Evolutionary conservation across 148 eudicot genomes (phyloP), one percentile per base, ranked within the genome.

Genomic region (Amaranthus cruentus): DNA sequence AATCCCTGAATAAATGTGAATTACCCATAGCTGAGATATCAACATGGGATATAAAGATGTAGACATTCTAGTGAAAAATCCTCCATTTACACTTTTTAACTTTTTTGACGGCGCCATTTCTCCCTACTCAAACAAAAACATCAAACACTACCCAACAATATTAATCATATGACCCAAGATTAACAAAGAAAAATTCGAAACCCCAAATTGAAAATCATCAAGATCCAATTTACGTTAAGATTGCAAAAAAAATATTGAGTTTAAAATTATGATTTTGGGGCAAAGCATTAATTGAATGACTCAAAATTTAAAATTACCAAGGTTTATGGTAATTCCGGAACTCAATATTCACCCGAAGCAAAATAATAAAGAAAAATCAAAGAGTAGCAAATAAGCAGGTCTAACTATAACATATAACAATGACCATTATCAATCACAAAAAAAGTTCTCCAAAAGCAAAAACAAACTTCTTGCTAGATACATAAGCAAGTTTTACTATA

Each of bases 21-120:
- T n/a, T n/a, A n/a, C n/a, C n/a, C n/a, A n/a, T n/a, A 91, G 71
- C 97, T 95, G 86, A 69, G 75, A 75, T 4, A 56, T 56, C 63
- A 77, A 55, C 49, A 28, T 28, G 38, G 38, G 1, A 28, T 28
- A 28, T 28, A 28, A 28, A 28, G 38, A 28, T 28, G 1, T 28
- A 28, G 0, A 28, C 38, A 28, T 28, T 28, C 38, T 28, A 28
- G 38, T 28, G 38, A 28, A 1, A 66, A 78, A 75, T 18, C 65
- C 83, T 73, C 68, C 78, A 69, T n/a, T 81, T 54, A 75, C 76
- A 83, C 81, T 81, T 57, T 77, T 83, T 14, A 81, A 79, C 53
- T 83, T 87, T 53, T 79, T 85, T 18, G 73, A 57, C 10, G 90
- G 87, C 49, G 48, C n/a, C n/a, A n/a, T n/a, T n/a, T n/a, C n/a